Base-by-base conservation (phyloP, 169 alveolate species). In the Perkinsus olseni region DNA sequence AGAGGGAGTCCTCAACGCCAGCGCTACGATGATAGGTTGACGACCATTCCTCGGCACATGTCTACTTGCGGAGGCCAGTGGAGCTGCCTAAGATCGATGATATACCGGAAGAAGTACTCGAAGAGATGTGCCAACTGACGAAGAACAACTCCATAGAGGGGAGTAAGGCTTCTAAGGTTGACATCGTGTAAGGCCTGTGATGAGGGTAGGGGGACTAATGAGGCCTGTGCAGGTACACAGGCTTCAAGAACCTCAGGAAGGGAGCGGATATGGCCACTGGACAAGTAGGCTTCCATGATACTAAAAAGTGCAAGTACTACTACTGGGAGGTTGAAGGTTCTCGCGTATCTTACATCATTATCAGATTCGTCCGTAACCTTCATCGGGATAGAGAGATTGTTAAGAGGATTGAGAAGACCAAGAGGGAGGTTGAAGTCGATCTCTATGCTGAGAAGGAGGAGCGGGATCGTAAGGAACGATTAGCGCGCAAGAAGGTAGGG, bases 21-120 rank as follows among this genome's bases (percentile, higher is more conserved):
- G 50, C 50, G 21, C 50, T 40, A 40, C 11, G 50, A 11, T 40
- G 50, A 40, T 40, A 62, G 82, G 98, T 96, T 24, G 98, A 97
- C 91, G 94, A 96, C 45, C 95, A 93, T 74, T 96, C 97, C 45
- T 95, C 97, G 92, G 98, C 98, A 4, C 98, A 97, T 93, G 97
- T 96, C 38, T 96, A 96, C 94, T 94, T 97, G 31, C 93, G 98
- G 0, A 13, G 82, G 31, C 82, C 82, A 21, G 28, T 62, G 82
- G 82, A 62, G 82, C 82, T 96, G 48, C 96, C 96, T 21, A 62
- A 92, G 96, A 39, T 95, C 94, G 96, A 95, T 39, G 93, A 93
- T 0, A 91, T 96, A 36, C 96, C 96, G 38, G 94, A 93, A 36
- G 93, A 93, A 38, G 92, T 94, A 51, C 34, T 95, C 8, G 82